Conservation (phyloP, 768 basidiomycete species). For the Imleria badia region DNA sequence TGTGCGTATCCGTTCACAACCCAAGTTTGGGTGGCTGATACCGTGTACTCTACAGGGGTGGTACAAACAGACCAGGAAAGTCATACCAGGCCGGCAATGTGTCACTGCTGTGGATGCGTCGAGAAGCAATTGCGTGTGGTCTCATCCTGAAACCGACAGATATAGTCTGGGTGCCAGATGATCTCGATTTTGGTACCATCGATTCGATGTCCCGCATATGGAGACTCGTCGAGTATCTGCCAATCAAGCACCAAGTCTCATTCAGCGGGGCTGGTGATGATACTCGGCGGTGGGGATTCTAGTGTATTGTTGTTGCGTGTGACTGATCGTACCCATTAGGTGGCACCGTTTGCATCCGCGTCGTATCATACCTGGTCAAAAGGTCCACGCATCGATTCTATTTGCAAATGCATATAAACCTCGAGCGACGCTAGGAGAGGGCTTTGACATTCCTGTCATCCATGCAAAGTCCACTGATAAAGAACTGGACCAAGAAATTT, state of each 20-base stretch:
- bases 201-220: slow-evolving; percentile 11
- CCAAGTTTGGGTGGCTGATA: neutral
- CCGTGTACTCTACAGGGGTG: slow-evolving; percentile 3
- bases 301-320: no score
- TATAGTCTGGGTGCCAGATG: slow-evolving; percentile 16
- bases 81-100: slow-evolving; percentile 13
- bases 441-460: slow-evolving; percentile 9
- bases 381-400: slow-evolving; percentile 16
- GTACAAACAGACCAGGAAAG: slow-evolving; percentile 8
- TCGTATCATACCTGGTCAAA: slow-evolving; percentile 16
- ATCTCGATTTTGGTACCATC: slow-evolving; percentile 13
- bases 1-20: slow-evolving; percentile 10
- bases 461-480: neutral
- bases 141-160: slow-evolving; percentile 20
- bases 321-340: no score
- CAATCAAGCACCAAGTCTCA: no score
- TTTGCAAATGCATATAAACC: slow-evolving; percentile 11
- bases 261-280: no score
- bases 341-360: neutral
- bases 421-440: slow-evolving; percentile 4
- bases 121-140: slow-evolving; percentile 22
- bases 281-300: no score
- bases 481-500: neutral
- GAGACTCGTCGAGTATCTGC: neutral
- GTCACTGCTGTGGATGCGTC: neutral